phyloP scores from a whole-genome alignment of 1,284 basidiomycete species.

The Grifola frondosa region DNA sequence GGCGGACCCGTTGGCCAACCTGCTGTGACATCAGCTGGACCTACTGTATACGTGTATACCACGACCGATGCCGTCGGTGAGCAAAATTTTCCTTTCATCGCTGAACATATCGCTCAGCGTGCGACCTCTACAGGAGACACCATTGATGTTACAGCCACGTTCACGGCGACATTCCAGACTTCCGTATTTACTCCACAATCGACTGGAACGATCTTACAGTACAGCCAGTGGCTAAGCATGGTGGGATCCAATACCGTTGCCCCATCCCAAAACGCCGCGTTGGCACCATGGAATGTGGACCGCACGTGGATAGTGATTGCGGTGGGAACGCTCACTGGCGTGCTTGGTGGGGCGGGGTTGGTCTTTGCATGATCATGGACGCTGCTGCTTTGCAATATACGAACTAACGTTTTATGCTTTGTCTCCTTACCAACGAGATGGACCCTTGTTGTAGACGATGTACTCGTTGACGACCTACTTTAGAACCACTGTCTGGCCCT shows the following conservation, averaged over 20 bases:
- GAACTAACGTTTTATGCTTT: no score
- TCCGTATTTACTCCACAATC: conserved; percentile 35
- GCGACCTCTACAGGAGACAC: conserved; percentile 31
- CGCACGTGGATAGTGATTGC: conserved; percentile 13
- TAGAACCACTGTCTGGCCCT: no score
- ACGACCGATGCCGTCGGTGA: conserved; percentile 57
- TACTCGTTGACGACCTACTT: no score
- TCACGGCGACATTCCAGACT: conserved; percentile 49
- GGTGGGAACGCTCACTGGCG: not conserved
- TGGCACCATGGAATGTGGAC: conserved; percentile 9
- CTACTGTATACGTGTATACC: conserved; percentile 55
- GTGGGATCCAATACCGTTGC: conserved; percentile 42
- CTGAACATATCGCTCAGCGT: not conserved
- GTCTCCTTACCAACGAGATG: no score
- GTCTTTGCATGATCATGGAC: no score
- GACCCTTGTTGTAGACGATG: no score
- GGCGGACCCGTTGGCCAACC: conserved; percentile 64
- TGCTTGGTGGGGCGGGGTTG: no score
- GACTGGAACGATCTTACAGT: conserved; percentile 53
- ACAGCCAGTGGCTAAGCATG: conserved; percentile 50
- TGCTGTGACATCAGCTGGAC: conserved; percentile 39
- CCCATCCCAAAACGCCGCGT: conserved; percentile 5
- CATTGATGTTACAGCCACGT: conserved; percentile 39
- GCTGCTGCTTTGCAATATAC: no score
- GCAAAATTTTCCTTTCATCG: not conserved